Conservation (phyloP, 352 stramenopile genomes). For the Phytophthora hybrid region DNA sequence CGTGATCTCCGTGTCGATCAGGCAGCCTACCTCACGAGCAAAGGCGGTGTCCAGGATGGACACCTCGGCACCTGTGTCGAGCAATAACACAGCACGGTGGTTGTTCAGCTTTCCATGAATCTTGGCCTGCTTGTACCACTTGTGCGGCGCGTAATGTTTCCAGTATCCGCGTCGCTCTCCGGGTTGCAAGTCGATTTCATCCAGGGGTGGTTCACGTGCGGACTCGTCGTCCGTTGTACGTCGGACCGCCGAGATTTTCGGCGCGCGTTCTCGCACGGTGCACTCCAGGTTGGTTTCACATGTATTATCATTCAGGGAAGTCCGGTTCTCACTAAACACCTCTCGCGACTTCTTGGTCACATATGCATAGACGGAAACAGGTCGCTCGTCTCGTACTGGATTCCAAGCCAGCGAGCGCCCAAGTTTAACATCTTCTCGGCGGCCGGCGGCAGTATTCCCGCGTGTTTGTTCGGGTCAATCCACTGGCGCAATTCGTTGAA, state of each 20-base stretch:
- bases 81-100: constrained; percentile 15
- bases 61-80: constrained; percentile 35
- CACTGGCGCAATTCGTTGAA: neutral
- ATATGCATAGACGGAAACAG: neutral
- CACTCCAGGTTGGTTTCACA: no score
- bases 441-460: neutral
- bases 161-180: constrained; percentile 37
- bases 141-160: constrained; percentile 22
- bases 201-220: no score
- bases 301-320: no score
- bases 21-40: constrained; percentile 2
- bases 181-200: constrained; percentile 9
- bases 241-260: no score
- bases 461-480: neutral
- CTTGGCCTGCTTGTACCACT: constrained; percentile 38
- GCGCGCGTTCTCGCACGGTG: neutral
- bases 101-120: constrained; percentile 23
- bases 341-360: no score
- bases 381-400: neutral
- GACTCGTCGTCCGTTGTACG: no score
- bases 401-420: neutral
- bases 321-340: no score
- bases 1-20: constrained; percentile 11
- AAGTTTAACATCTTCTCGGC: neutral
- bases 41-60: constrained; percentile 26